phyloP scores from a whole-genome alignment of 306 rosid genomes.

The Cucumis sativus region Cucumber_9930_V3 NC_026660.2:22097001-22097500 shows the following conservation, averaged over 20 bases:
- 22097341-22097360: background rate
- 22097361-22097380: background rate
- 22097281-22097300: background rate
- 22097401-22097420: slow-evolving; percentile 83
- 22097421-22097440: slow-evolving; percentile 96
- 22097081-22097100: too few species aligned
- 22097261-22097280: background rate
- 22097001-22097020: too few species aligned
- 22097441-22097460: slow-evolving; percentile 64
- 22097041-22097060: too few species aligned
- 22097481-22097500: slow-evolving; percentile 86
- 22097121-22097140: too few species aligned
- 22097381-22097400: slow-evolving; percentile 57
- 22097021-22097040: too few species aligned
- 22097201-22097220: background rate
- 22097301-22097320: background rate
- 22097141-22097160: too few species aligned
- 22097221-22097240: background rate
- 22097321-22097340: background rate
- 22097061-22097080: too few species aligned
- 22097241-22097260: background rate
- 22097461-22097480: slow-evolving; percentile 85
- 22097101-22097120: too few species aligned
- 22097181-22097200: background rate
- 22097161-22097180: background rate